Base-by-base conservation (phyloP, 257 asterid genomes). In the Jasminum sambac region DNA sequence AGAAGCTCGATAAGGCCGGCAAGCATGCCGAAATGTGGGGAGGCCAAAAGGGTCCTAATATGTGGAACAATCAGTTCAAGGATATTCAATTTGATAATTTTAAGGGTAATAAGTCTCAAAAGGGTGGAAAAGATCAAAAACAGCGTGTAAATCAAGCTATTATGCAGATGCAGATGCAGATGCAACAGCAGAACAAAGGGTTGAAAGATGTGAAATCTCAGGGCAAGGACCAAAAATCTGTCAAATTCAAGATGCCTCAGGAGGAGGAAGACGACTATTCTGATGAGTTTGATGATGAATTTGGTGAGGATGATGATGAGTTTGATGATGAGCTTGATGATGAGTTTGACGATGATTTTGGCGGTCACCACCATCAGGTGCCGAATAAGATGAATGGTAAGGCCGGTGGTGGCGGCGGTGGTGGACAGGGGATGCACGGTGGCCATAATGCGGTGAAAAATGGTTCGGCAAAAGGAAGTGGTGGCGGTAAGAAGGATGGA, bases 1-100 rank as follows among this genome's bases (percentile, higher is more conserved):
- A 82, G 70, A 90, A 86, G 87, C 87, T 90, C 30, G 87, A 69
- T 59, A 88, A 88, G 66, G 73, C 90, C 6, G 96, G 96, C 26
- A 90, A 90, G 69, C 92, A 82, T 63, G 96, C 96, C 36, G 89
- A 87, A 82, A 43, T 88, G 11, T 83, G 89, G 92, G 89, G 91
- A 40, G 72, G 74, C 5, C 80, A 72, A 36, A 84, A 86, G 66
- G 84, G 86, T 8, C 75, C 64, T 11, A 68, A 73, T 41, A 25
- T 79, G 59, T 44, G 77, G 66, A 81, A 69, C 65, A 76, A 79
- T 50, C 88, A 83, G 79, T 70, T 82, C 75, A 81, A 78, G 82
- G 83, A 85, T 64, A 52, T 82, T 72, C 88, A 84, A 44, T 69
- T 85, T 37, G 84, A 78, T 11, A 82, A 65, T 7, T 21, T 43